Base-by-base conservation (phyloP, 345 rosid species). In the Draba incana region DNA sequence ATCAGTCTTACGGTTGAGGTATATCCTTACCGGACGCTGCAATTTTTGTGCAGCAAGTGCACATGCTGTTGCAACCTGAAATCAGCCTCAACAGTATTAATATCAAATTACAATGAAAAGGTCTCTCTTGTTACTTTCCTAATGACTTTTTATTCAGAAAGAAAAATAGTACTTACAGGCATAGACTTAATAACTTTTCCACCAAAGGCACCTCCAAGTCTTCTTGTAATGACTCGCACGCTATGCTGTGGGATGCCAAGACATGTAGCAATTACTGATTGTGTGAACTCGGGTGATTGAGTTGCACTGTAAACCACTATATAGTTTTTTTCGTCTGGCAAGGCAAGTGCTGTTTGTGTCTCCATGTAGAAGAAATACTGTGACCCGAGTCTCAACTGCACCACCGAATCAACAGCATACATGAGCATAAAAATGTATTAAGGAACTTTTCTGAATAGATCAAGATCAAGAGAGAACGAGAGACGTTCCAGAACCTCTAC, bases 291-390 rank as follows among this genome's bases (percentile, higher is more conserved):
- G n/a, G 96, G 89, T 72, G 84, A 74, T 58, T 94, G 99, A 24
- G 8, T 70, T 38, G 99, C 84, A 72, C 91, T 91, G 70, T 77
- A 87, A 57, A 94, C 86, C 42, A 76, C 77, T 61, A 91, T 52
- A 81, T 83, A 83, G 65, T 85, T 81, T 80, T 94, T 90, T 80
- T 94, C 99, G 67, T 88, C 99, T 9, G 97, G 99, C 23, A 91
- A 64, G 48, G 97, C 99, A 76, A 94, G 89, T 16, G 99, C 87
- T n/a, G 86, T 81, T 71, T 91, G 97, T 24, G 77, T 82, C 81
- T 90, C 98, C 89, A 93, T 81, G 71, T 87, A 90, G 83, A 93
- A 93, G 82, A 84, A 84, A 71, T 91, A 94, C 50, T 94, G 99
- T 10, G 97, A 91, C 33, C 85, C 89, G 14, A 91, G 85, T 64